Conservation (phyloP, 495 filamentous ascomycete species). For the Lepraria neglecta region DNA sequence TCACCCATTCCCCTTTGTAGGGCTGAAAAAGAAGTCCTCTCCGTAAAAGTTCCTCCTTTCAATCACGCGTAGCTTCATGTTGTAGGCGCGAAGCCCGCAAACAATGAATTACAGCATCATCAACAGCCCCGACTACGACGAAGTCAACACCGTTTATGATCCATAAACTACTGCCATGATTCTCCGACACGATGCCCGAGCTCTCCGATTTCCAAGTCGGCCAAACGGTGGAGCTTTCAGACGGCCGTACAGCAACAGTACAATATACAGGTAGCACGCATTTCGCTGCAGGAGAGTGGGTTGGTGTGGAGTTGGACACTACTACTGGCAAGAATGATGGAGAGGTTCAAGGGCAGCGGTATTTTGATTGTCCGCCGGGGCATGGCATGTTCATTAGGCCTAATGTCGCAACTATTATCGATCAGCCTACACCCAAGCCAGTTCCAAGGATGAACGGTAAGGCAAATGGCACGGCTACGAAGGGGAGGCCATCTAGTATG, state of each 20-base stretch:
- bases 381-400: conserved; percentile 87
- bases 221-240: conserved; percentile 61
- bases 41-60: conserved; percentile 2
- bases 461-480: conserved; percentile 27
- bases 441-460: conserved; percentile 25
- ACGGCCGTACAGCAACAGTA: conserved; percentile 69
- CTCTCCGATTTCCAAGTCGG: conserved; percentile 42
- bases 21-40: no score
- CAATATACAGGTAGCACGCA: conserved; percentile 73
- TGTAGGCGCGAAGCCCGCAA: background rate
- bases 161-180: conserved; percentile 16
- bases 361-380: conserved; percentile 76
- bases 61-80: conserved; percentile 2
- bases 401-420: conserved; percentile 50
- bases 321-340: conserved; percentile 92
- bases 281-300: conserved; percentile 79
- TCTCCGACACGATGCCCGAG: conserved; percentile 24
- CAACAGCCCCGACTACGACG: background rate
- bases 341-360: conserved; percentile 77
- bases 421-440: conserved; percentile 43
- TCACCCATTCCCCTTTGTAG: no score
- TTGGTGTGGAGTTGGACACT: conserved; percentile 82
- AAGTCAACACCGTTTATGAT: background rate
- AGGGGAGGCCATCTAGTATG: conserved; percentile 31
- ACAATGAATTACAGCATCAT: conserved; percentile 3